Conservation (phyloP, 495 filamentous ascomycete genomes). For the Hypoxylon rickii region DNA sequence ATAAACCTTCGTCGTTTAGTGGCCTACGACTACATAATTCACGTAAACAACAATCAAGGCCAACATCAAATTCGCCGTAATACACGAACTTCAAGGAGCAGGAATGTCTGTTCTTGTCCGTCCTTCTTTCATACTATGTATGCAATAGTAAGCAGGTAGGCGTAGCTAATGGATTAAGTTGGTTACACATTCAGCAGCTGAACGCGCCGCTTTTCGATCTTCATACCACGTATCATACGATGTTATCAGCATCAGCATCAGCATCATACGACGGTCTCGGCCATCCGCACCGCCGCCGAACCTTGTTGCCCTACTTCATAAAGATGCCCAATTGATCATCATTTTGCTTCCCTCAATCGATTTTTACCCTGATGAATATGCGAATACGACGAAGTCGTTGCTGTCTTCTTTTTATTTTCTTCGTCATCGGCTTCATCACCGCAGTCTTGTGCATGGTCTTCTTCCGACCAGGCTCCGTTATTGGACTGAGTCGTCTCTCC, state of each 20-base stretch:
- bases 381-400: constrained; percentile 27
- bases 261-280: constrained; percentile 22
- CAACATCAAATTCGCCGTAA: no score
- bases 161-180: neutral
- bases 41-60: no score
- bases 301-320: constrained; percentile 8
- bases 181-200: neutral
- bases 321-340: constrained; percentile 4
- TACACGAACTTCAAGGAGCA: no score
- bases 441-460: constrained; percentile 35
- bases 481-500: constrained; percentile 7
- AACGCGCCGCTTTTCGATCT: constrained; percentile 12
- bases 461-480: constrained; percentile 10
- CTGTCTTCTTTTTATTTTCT: constrained; percentile 24
- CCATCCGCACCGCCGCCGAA: constrained; percentile 10
- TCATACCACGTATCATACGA: constrained; percentile 27
- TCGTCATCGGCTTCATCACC: constrained; percentile 28
- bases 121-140: no score
- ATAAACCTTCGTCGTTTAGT: no score
- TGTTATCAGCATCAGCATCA: constrained; percentile 26
- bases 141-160: no score
- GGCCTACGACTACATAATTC: no score
- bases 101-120: no score
- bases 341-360: neutral
- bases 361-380: constrained; percentile 7